phyloP scores from a whole-genome alignment of 2,329 filamentous ascomycete genomes.

The Escovopsis sp. region DNA sequence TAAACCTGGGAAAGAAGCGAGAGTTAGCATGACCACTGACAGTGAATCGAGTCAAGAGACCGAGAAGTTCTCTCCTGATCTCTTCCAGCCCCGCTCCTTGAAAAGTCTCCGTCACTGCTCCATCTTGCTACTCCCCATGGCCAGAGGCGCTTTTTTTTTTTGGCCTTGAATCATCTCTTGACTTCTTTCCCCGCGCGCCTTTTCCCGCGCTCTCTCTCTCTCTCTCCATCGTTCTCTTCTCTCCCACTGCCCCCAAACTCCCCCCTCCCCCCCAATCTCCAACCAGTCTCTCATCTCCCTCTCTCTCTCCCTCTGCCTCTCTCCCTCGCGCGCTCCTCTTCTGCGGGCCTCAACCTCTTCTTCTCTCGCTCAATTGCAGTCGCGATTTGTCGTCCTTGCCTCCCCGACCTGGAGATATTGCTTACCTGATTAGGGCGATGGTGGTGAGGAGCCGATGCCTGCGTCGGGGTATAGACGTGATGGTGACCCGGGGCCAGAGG shows the following conservation, averaged over 20 bases:
- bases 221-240: too few species aligned
- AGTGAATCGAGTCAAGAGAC: background rate
- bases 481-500: constrained; percentile 35
- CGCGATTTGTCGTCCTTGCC: background rate
- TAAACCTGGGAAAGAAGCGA: constrained; percentile 56
- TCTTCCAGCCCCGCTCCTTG: background rate
- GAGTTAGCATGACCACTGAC: background rate
- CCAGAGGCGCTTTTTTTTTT: background rate
- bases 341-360: background rate
- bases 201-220: too few species aligned
- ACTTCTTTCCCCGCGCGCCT: too few species aligned
- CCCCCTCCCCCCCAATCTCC: background rate
- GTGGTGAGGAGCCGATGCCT: constrained; percentile 38
- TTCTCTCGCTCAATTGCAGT: background rate
- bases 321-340: too few species aligned
- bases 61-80: background rate
- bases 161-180: too few species aligned
- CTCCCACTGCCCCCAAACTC: background rate
- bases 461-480: constrained; percentile 39
- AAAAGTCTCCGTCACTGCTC: background rate
- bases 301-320: background rate
- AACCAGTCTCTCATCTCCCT: background rate
- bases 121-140: background rate
- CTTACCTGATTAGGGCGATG: constrained; percentile 47
- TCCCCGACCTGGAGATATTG: constrained; percentile 5